Base-by-base conservation (phyloP, 345 rosid species). In the Gossypium thurberi region DNA sequence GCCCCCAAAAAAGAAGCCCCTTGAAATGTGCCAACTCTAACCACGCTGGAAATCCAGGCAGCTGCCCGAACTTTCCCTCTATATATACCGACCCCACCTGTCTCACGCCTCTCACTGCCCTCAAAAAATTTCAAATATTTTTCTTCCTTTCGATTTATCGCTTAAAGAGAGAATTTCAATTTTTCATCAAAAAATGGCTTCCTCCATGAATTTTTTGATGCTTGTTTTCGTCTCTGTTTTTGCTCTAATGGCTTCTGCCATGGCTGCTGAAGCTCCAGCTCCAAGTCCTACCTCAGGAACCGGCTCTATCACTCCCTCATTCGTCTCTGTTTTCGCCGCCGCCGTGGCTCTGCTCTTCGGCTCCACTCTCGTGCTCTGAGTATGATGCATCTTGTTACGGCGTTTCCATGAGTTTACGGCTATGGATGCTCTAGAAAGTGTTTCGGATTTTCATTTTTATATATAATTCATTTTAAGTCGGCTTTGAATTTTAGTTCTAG, bases 191-290 rank as follows among this genome's bases (percentile, higher is more conserved):
- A 6, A 58, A 62, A 60, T 72, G 75, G 75, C 75, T 61, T 8
- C 13, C 48, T 46, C 26, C 48, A 47, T 28, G 55, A 14, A 46
- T 47, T 25, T 23, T 25, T 9, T 61, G 0, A 11, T 72, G 13
- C 28, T 63, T n/a, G 75, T 61, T 5, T 23, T 61, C 20, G 18
- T 61, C 58, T 47, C 75, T 20, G 68, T 61, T 10, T 72, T 13
- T 14, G 68, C 75, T 48, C 75, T 72, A 47, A 47, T 60, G 47
- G 59, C 9, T 28, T 46, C 44, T n/a, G 68, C 69, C 52, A 33
- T 59, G 4, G 75, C 69, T 11, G 59, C 69, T 48, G 69, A 72
- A 0, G 75, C 75, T 37, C 75, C 75, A 6, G 75, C 75, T 72
- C 75, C 75, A 8, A 61, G 75, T 18, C 68, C 58, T 7, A 48